A percentile compares a stretch with the other conserved stretches of the same genome.
phyloP scores from a whole-genome alignment of 306 rosid species.

The Citrullus amarus region DNA sequence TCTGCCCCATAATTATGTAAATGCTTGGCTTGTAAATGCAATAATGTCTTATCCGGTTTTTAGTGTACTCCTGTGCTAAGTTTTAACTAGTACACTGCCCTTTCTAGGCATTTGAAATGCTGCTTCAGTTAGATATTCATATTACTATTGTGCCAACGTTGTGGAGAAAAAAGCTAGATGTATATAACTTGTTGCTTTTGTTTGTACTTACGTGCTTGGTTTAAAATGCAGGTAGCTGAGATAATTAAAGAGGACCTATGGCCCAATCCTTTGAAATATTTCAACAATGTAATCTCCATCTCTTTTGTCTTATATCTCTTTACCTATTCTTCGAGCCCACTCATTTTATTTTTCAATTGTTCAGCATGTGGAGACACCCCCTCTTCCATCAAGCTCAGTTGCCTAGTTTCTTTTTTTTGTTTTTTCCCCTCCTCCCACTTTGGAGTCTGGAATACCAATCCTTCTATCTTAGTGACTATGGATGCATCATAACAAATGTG shows the following conservation, averaged over 20 bases:
- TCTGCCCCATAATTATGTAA: background rate
- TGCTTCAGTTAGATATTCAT: background rate
- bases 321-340: background rate
- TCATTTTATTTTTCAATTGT: background rate
- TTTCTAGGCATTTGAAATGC: background rate
- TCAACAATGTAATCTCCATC: conserved; percentile 40
- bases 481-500: background rate
- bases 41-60: background rate
- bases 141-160: background rate
- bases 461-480: background rate
- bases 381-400: background rate
- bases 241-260: conserved; percentile 61
- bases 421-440: background rate
- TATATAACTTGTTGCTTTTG: background rate
- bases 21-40: background rate
- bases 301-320: background rate
- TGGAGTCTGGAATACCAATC: background rate
- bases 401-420: background rate
- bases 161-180: background rate
- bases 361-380: background rate
- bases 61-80: background rate
- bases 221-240: conserved; percentile 43
- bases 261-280: conserved; percentile 70
- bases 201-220: background rate
- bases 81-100: background rate